Percentiles rank a stretch among this genome's conserved stretches.
These are phyloP conservation scores for Immersiella caudata DNA, from an alignment of 495 filamentous ascomycete species.

Conservation along the genomic window DNA sequence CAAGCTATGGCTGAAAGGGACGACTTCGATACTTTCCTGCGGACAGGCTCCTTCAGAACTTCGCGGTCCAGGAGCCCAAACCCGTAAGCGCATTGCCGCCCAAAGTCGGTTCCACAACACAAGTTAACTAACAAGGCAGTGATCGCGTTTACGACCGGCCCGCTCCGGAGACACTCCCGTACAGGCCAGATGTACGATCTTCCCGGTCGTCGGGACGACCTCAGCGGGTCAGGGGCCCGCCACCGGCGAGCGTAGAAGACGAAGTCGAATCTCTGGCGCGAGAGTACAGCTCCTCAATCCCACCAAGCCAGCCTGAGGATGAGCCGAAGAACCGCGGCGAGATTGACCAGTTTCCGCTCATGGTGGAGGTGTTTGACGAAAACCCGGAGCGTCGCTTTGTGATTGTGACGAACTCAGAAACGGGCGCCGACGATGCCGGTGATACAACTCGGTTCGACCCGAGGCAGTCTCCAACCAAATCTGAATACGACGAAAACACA, in stretches of 20 bases:
- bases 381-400: conserved; percentile 55
- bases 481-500: conserved; percentile 47
- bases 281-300: conserved; percentile 40
- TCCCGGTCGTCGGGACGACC: conserved; percentile 17
- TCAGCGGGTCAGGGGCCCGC: conserved; percentile 32
- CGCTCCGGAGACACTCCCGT: not conserved
- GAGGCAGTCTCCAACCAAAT: conserved; percentile 20
- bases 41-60: conserved; percentile 47
- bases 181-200: conserved; percentile 16
- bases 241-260: conserved; percentile 50
- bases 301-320: conserved; percentile 36
- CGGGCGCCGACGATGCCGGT: conserved; percentile 25
- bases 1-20: conserved; percentile 42
- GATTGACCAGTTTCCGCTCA: conserved; percentile 46
- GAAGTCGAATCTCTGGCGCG: conserved; percentile 49
- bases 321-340: conserved; percentile 48
- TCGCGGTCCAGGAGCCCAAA: conserved; percentile 47
- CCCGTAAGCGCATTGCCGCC: conserved; percentile 36
- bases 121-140: conserved; percentile 6
- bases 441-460: not conserved
- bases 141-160: conserved; percentile 13
- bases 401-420: conserved; percentile 38
- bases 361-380: conserved; percentile 45
- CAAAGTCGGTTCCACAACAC: no score
- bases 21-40: conserved; percentile 42